phyloP scores from a whole-genome alignment of 441 rosid genomes.

The Erodium texanum region DNA sequence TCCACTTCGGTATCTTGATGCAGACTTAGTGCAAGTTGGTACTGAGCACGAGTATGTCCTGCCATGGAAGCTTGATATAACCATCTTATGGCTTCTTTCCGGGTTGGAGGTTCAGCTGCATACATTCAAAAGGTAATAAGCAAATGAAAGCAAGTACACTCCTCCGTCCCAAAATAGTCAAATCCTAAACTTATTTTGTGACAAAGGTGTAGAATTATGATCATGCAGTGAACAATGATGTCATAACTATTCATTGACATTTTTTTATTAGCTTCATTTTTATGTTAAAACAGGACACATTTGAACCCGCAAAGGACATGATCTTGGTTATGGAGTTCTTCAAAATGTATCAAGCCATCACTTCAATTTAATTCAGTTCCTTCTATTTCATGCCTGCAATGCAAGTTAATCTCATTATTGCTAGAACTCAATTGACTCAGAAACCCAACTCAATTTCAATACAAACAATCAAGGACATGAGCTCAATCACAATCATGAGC shows the following conservation, averaged over 20 bases:
- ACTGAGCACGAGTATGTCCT: constrained; percentile 21
- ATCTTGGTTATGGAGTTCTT: not conserved
- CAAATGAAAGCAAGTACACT: not conserved
- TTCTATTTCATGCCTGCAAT: not conserved
- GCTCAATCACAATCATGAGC: no score
- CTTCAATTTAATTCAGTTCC: not conserved
- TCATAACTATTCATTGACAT: no score
- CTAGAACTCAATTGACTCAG: not conserved
- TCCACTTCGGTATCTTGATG: constrained; percentile 18
- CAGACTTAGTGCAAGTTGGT: constrained; percentile 25
- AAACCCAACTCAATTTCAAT: not conserved
- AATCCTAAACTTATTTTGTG: no score
- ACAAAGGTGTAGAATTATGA: no score
- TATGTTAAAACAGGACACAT: not conserved
- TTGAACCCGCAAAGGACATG: not conserved
- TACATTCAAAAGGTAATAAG: constrained; percentile 1
- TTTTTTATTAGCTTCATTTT: not conserved
- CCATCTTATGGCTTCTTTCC: constrained; percentile 20
- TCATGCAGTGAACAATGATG: no score
- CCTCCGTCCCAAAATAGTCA: no score
- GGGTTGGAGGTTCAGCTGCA: constrained; percentile 23
- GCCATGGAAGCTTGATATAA: constrained; percentile 14
- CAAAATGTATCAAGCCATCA: not conserved
- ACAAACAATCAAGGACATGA: not conserved
- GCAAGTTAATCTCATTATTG: no score